Percentiles rank a stretch among this genome's conserved stretches.
Evolutionary conservation across 2,329 filamentous ascomycete species (phyloP).

Genomic region (Rhynchosporium agropyri): DNA sequence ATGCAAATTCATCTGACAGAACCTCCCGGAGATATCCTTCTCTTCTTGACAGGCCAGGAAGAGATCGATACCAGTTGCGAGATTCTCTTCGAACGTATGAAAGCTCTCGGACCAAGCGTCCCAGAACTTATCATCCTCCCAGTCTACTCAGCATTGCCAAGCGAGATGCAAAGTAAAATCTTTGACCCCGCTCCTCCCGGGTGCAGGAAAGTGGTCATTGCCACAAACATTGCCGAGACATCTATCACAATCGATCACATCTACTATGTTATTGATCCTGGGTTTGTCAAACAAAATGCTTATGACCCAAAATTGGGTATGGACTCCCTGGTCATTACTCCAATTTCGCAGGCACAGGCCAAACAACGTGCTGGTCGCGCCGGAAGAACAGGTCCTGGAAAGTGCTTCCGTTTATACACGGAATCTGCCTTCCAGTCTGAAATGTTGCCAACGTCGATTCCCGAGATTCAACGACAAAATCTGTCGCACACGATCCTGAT

Average conservation of each 20-base stretch:
- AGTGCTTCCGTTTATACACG: constrained; percentile 94
- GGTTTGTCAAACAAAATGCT: constrained; percentile 96
- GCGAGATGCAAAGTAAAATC: constrained; percentile 90
- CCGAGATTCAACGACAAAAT: constrained; percentile 95
- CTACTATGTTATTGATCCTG: constrained; percentile 95
- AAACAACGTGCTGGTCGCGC: constrained; percentile 93
- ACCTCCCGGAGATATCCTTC: constrained; percentile 87
- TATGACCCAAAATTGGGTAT: constrained; percentile 98
- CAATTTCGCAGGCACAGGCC: constrained; percentile 94
- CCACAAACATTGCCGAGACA: constrained; percentile 97
- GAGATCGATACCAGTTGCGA: constrained; percentile 97
- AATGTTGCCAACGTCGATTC: constrained; percentile 94
- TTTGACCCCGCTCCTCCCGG: constrained; percentile 91
- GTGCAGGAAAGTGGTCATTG: constrained; percentile 90
- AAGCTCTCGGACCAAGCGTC: constrained; percentile 84
- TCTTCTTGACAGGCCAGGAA: constrained; percentile 96
- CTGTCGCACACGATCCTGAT: constrained; percentile 91
- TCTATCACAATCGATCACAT: constrained; percentile 98
- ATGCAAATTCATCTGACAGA: constrained; percentile 98
- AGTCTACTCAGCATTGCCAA: constrained; percentile 92
- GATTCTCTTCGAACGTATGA: constrained; percentile 93
- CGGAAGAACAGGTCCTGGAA: constrained; percentile 91
- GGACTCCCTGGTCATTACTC: constrained; percentile 94
- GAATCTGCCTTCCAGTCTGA: constrained; percentile 95
- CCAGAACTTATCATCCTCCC: constrained; percentile 92